Evolutionary conservation across 139 green algal species (phyloP), one percentile per base, ranked within the genome.

Genomic region (Chlorella sorokiniana): DNA sequence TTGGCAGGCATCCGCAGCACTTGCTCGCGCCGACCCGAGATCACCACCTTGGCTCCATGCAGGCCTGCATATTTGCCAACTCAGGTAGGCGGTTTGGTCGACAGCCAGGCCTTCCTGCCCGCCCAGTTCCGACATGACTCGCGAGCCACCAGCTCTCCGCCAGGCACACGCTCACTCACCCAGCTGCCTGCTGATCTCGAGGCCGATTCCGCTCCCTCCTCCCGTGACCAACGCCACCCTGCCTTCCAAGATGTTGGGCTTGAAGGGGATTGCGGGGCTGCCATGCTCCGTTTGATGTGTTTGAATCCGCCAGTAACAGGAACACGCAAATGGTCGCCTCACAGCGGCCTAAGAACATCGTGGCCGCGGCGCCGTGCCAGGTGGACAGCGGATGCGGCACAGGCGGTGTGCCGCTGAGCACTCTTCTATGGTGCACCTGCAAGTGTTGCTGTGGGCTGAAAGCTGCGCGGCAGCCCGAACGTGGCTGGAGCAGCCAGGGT

Each of bases 101-200:
- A 16, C 8, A 44, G 38, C 11, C 67, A 52, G 37, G 38, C 37
- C 65, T 52, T 37, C 65, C 25, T 33, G 54, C 11, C 54, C 4
- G 22, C 40, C 18, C 5, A 31, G 23, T 9, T 44, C 29, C 3
- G 54, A 11, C 20, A 71, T 37, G 48, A 18, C 29, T 18, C n/a
- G n/a, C n/a, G n/a, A n/a, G n/a, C n/a, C n/a, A n/a, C n/a, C n/a
- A n/a, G n/a, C n/a, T n/a, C n/a, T n/a, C n/a, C n/a, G n/a, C n/a
- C n/a, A n/a, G n/a, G n/a, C 20, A 33, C n/a, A 29, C 64, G 42
- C 23, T 42, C 1, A 20, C 90, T 81, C 69, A 96, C 93, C 94
- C 16, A 98, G 91, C 81, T 98, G 94, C 9, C 90, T 86, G 0
- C 91, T 86, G 51, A 98, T 98, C 77, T 97, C 94, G 23, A 94